Evolutionary conservation across 1,284 basidiomycete species (phyloP).

Genomic region (Cystobasidium slooffiae): DNA sequence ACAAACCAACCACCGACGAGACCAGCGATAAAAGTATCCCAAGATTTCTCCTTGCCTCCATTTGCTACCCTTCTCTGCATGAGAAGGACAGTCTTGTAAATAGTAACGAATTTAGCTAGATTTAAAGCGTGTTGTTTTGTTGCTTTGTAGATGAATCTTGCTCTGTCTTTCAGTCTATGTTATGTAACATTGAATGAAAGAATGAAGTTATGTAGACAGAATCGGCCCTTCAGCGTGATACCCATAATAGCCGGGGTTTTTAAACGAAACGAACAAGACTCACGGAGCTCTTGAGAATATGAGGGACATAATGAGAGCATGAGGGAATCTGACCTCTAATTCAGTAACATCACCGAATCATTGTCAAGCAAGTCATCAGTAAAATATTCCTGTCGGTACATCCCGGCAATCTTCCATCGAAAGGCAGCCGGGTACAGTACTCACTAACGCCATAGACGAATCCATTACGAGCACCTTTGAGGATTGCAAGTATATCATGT

Average conservation of each 20-base stretch:
- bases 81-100: conserved; percentile 87
- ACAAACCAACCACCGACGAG: conserved; percentile 88
- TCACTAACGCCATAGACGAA: conserved; percentile 87
- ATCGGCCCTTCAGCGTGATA: conserved; percentile 1
- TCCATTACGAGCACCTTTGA: conserved; percentile 95
- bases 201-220: background rate
- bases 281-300: conserved; percentile 65
- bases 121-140: conserved; percentile 87
- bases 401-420: conserved; percentile 11
- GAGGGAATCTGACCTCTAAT: conserved; percentile 77
- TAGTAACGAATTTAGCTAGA: conserved; percentile 87
- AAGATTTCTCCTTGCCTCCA: conserved; percentile 73
- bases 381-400: too few relatives aligned
- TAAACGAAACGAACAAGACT: conserved; percentile 40
- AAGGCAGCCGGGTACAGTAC: conserved; percentile 58
- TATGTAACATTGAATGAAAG: background rate
- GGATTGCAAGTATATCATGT: conserved; percentile 85
- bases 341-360: too few relatives aligned
- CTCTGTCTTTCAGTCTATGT: conserved; percentile 60
- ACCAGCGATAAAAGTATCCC: conserved; percentile 92
- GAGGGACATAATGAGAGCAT: conserved; percentile 97
- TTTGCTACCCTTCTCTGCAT: conserved; percentile 69
- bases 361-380: too few relatives aligned
- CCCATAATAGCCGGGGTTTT: conserved; percentile 4
- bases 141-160: conserved; percentile 75